Percentiles rank a stretch among this genome's conserved stretches.
Evolutionary conservation across 148 eudicot genomes (phyloP).

Genomic region (Chenopodium album): DNA sequence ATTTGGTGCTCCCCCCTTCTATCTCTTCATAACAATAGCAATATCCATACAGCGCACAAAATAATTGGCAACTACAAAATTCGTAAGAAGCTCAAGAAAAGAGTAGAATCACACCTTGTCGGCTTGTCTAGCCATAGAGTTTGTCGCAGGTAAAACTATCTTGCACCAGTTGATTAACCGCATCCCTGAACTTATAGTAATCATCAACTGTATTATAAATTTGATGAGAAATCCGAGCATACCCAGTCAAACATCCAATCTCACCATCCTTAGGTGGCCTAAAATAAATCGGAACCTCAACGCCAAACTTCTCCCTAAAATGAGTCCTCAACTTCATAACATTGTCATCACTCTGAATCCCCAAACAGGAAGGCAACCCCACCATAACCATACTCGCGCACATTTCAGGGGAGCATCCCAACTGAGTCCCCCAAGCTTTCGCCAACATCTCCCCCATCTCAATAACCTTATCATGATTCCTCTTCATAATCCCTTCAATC

Average conservation of each 20-base stretch:
- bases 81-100: background rate
- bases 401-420: constrained; percentile 79
- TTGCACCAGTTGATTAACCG: constrained; percentile 60
- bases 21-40: background rate
- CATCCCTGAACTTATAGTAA: constrained; percentile 75
- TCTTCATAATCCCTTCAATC: constrained; percentile 73
- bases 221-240: constrained; percentile 95
- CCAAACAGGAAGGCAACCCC: constrained; percentile 68
- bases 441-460: constrained; percentile 84
- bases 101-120: constrained; percentile 41
- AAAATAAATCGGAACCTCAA: constrained; percentile 85
- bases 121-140: constrained; percentile 46
- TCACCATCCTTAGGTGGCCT: constrained; percentile 64
- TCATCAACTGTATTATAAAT: constrained; percentile 71
- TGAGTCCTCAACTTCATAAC: constrained; percentile 60
- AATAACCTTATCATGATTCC: constrained; percentile 75
- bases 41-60: background rate
- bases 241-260: constrained; percentile 59
- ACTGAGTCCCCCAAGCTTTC: constrained; percentile 70
- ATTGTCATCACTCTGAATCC: constrained; percentile 59
- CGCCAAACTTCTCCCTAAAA: constrained; percentile 62
- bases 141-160: constrained; percentile 58
- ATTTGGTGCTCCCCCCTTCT: no score
- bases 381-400: constrained; percentile 88
- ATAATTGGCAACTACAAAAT: background rate